Evolutionary conservation across 179 eudicot genomes (phyloP), one percentile per base, ranked within the genome.

Genomic region (Carnegiea gigantea): DNA sequence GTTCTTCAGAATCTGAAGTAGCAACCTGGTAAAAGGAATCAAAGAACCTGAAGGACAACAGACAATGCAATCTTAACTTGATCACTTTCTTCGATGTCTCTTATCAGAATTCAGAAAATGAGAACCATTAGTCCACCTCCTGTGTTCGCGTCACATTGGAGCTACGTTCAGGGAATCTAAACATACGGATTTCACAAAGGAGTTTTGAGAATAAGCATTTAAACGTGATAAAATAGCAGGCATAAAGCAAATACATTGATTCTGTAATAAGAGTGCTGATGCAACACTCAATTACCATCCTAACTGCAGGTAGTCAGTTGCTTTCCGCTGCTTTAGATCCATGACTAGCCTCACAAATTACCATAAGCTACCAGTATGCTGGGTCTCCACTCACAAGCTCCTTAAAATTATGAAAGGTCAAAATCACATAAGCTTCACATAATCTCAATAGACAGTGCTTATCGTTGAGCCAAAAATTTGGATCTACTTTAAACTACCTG

Each of bases 201-300:
- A 85, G 74, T 43, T 75, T 70, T n/a, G 68, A 72, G 83, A 82
- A 79, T 79, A 82, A 77, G 83, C 83, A 85, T 82, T 33, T 85
- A 23, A 33, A 79, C 64, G 81, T 77, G 81, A 44, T 10, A 73
- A 70, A 70, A 36, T 70, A 70, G 40, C 57, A 70, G 57, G 80
- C 80, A 79, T 82, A 70, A 85, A 85, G 85, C 54, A 30, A 9
- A 67, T n/a, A 62, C 65, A 71, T 33, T 76, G 62, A 85, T 85
- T 82, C 83, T 72, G 51, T 70, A 62, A 72, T 79, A 43, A 73
- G 44, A 72, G 15, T 4, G 44, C 36, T 26, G 38, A 26, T 59
- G 24, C 5, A 59, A 44, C 81, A 46, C 43, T 51, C 76, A 11
- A 17, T 6, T 18, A 18, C 46, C 36, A 2, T 15, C 73, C 28